Conservation (phyloP, 2,329 filamentous ascomycete genomes). For the Fusarium virguliforme region DNA sequence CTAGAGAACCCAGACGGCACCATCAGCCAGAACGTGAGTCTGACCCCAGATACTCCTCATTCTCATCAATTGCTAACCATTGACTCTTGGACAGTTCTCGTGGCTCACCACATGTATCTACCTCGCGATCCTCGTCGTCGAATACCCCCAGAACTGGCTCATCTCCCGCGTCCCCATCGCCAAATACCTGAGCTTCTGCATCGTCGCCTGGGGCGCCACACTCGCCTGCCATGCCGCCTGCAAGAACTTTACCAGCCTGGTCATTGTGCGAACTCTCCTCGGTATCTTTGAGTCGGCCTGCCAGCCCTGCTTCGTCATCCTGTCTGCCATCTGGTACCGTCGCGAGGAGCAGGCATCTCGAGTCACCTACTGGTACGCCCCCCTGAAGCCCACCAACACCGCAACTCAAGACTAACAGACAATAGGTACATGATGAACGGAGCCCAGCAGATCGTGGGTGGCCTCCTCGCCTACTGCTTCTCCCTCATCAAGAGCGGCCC, state of each 20-base stretch:
- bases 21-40: slow-evolving; percentile 41
- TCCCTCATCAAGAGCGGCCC: slow-evolving; percentile 67
- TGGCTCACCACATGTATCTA: slow-evolving; percentile 84
- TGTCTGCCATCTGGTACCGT: slow-evolving; percentile 80
- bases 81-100: slow-evolving; percentile 66
- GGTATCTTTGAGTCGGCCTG: slow-evolving; percentile 80
- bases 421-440: slow-evolving; percentile 81
- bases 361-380: slow-evolving; percentile 72
- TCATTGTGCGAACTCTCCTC: slow-evolving; percentile 75
- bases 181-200: slow-evolving; percentile 76
- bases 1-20: slow-evolving; percentile 59
- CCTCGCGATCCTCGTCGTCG: slow-evolving; percentile 78
- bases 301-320: slow-evolving; percentile 77
- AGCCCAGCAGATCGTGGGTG: slow-evolving; percentile 79
- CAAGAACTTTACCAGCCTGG: slow-evolving; percentile 72
- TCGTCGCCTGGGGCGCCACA: slow-evolving; percentile 74
- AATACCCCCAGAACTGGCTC: slow-evolving; percentile 77
- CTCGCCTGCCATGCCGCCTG: slow-evolving; percentile 75
- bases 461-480: slow-evolving; percentile 77
- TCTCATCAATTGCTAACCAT: slow-evolving; percentile 14
- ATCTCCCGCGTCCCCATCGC: slow-evolving; percentile 76
- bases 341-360: slow-evolving; percentile 76
- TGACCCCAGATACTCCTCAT: neutral
- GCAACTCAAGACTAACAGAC: neutral
- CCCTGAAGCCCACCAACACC: neutral